phyloP scores from a whole-genome alignment of 306 rosid species.

The Trifolium fragiferum region DNA sequence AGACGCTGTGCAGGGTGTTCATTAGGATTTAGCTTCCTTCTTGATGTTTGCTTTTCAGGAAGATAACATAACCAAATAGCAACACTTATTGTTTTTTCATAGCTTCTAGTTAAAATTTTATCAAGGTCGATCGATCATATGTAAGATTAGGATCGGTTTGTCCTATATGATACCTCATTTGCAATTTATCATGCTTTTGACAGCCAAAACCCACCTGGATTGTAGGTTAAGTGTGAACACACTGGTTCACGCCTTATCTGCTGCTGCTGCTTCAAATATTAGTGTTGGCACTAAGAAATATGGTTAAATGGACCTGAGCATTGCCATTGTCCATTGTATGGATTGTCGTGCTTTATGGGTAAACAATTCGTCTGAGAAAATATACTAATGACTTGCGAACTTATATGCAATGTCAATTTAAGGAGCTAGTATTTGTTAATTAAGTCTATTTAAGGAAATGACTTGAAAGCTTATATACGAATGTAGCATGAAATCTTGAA shows the following conservation, averaged over 20 bases:
- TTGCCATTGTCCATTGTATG: slow-evolving; percentile 13
- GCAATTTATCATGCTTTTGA: slow-evolving; percentile 43
- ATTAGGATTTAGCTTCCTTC: slow-evolving; percentile 55
- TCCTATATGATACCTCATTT: slow-evolving; percentile 45
- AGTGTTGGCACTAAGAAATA: slow-evolving; percentile 42
- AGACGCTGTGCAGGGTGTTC: slow-evolving; percentile 53
- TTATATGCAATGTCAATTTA: too few relatives aligned
- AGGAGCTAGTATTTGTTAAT: too few relatives aligned
- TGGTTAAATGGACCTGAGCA: slow-evolving; percentile 38
- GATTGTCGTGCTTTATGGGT: slow-evolving; percentile 1
- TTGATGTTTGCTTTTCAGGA: slow-evolving; percentile 49
- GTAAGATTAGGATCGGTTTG: slow-evolving; percentile 53
- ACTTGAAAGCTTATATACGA: too few relatives aligned
- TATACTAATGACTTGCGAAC: too few relatives aligned
- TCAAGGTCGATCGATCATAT: slow-evolving; percentile 36
- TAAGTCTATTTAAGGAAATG: too few relatives aligned
- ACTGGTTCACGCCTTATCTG: slow-evolving; percentile 34
- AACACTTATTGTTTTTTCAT: slow-evolving; percentile 52
- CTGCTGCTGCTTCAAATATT: slow-evolving; percentile 32
- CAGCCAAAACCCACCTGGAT: slow-evolving; percentile 36
- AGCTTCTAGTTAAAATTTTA: slow-evolving; percentile 54
- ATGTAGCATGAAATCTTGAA: too few relatives aligned
- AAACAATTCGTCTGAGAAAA: slow-evolving; percentile 1
- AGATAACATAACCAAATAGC: slow-evolving; percentile 68
- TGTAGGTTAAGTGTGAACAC: slow-evolving; percentile 52